Evolutionary conservation across 805 yeast genomes (phyloP), one percentile per base, ranked within the genome.

Genomic region (Brettanomyces custersianus): DNA sequence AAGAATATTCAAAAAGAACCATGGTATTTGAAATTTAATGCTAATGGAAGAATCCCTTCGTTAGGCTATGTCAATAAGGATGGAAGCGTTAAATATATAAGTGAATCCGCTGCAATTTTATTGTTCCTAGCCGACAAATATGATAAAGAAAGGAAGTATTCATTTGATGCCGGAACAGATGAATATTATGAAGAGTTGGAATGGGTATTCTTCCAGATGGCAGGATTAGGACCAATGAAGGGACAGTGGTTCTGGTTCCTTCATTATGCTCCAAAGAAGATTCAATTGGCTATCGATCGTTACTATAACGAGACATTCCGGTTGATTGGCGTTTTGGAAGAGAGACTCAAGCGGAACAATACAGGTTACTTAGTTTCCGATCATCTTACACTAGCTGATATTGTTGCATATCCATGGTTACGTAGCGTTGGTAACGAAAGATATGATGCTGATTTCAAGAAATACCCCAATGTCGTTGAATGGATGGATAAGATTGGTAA

Each of bases 11-110:
- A 74, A 39, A 76, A 77, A 48, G 68, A 70, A 42, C 71, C 64
- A 5, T 72, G 79, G 77, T 78, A 62, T 44, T 49, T 74, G 34
- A 60, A 68, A 36, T 52, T 74, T 48, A 74, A 77, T 51, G 77
- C 79, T 15, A 76, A 77, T 46, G 83, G 85, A 4, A 60, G 75
- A 46, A 70, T 79, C 34, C 85, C 86, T 20, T 65, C 76, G 0
- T 52, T 79, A 24, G 59, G 60, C 2, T 66, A 63, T 41, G 60
- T 45, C 16, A 49, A 54, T 27, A 47, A 51, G 24, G 60, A 66
- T 4, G 77, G 75, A 4, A 54, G 67, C 28, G 52, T 52, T 6
- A 61, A 62, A 21, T 57, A 69, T 17, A 49, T 79, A 20, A 66
- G 68, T 44, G 84, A 78, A 55, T 65, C 77, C 23, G 83, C 71